phyloP scores from a whole-genome alignment of 371 early-diverging fungal species.

The Mortierella sp. region DNA sequence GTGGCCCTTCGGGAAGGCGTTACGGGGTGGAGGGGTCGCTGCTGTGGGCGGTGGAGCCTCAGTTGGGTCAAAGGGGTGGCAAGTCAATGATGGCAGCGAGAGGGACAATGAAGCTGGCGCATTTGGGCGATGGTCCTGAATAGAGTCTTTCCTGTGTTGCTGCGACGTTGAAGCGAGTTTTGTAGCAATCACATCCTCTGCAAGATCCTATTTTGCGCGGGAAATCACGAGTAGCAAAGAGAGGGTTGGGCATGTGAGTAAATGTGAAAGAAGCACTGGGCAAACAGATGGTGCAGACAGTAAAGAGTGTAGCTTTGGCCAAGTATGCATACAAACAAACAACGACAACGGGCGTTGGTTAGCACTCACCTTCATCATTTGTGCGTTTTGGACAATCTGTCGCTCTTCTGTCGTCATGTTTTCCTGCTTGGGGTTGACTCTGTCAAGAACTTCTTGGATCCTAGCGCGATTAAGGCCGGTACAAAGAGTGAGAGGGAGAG shows the following conservation, averaged over 20 bases:
- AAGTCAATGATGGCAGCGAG: not conserved
- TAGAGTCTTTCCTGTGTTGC: not conserved
- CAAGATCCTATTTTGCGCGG: conserved; percentile 25
- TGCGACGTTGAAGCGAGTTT: conserved; percentile 18
- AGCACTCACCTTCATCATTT: conserved; percentile 49
- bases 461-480: conserved; percentile 14
- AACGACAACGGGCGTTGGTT: no score
- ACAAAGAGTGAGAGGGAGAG: not conserved
- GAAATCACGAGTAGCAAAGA: not conserved
- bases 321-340: not conserved
- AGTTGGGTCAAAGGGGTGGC: conserved; percentile 16
- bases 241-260: not conserved
- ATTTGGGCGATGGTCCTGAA: conserved; percentile 2
- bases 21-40: conserved; percentile 34
- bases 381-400: conserved; percentile 42
- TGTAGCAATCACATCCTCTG: conserved; percentile 42
- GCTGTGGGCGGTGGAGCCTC: conserved; percentile 31
- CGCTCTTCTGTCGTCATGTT: conserved; percentile 43
- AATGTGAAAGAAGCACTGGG: not conserved
- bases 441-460: conserved; percentile 35
- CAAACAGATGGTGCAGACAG: not conserved
- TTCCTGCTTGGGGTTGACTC: conserved; percentile 33
- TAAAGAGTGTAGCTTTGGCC: not conserved
- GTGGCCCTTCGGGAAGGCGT: conserved; percentile 23
- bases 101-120: conserved; percentile 16